These are phyloP conservation scores for Penicillium soppii DNA, from an alignment of 495 filamentous ascomycete genomes.

Conservation along the genomic window DNA sequence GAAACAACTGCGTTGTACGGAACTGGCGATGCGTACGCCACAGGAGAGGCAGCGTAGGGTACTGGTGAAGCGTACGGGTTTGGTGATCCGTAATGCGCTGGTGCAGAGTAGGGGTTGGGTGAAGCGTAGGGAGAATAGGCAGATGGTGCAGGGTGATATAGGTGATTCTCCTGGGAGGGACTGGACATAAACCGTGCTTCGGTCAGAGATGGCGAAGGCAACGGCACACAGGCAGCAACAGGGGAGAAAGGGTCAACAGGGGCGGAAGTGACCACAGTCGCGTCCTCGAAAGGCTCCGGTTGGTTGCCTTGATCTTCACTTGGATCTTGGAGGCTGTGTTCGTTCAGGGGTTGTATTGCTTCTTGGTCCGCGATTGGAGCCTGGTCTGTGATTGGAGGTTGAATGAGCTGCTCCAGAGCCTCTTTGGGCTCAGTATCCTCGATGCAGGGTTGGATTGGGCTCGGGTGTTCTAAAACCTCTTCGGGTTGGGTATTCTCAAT, in stretches of 20 bases:
- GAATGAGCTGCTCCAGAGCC: not conserved
- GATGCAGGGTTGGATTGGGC: not conserved
- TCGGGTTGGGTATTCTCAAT: conserved; percentile 10
- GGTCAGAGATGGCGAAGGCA: conserved; percentile 33
- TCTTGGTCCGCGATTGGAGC: conserved; percentile 1
- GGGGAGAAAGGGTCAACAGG: conserved; percentile 25
- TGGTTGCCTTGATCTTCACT: conserved; percentile 11
- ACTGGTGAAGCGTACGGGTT: conserved; percentile 16
- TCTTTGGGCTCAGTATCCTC: conserved; percentile 12
- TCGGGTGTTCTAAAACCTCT: conserved; percentile 1
- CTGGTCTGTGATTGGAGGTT: not conserved
- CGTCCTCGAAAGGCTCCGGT: not conserved
- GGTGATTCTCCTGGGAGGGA: conserved; percentile 20
- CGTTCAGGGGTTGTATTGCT: conserved; percentile 7
- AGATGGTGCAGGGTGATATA: conserved; percentile 15
- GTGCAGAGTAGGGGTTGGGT: conserved; percentile 14
- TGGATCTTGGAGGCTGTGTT: conserved; percentile 13
- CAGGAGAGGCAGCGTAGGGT: conserved; percentile 10
- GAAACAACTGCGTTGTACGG: no score
- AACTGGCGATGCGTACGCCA: conserved; percentile 4
- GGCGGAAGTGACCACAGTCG: conserved; percentile 7
- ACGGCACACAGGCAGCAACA: conserved; percentile 24
- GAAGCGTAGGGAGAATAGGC: conserved; percentile 13
- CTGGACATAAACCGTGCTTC: conserved; percentile 29
- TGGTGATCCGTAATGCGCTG: conserved; percentile 12